phyloP scores from a whole-genome alignment of 1,284 basidiomycete genomes.

The Sphagnurus paluster region DNA sequence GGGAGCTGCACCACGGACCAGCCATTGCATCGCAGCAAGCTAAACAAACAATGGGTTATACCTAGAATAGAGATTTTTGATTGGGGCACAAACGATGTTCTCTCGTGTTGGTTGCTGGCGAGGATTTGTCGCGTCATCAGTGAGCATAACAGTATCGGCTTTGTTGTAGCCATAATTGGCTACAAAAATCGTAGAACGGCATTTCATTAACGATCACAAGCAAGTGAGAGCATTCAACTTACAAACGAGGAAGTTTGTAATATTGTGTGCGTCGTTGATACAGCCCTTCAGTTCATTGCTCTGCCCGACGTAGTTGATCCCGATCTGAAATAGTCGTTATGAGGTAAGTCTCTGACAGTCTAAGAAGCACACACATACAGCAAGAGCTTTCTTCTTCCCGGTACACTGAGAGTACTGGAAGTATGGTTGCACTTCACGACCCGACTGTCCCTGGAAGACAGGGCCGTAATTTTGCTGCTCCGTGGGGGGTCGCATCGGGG shows the following conservation, averaged over 20 bases:
- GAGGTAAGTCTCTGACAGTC: neutral
- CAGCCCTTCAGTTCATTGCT: constrained; percentile 72
- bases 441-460: constrained; percentile 50
- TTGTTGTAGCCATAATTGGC: constrained; percentile 69
- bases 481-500: constrained; percentile 57
- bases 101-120: constrained; percentile 69
- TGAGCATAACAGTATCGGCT: constrained; percentile 87
- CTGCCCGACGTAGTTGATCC: constrained; percentile 81
- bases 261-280: constrained; percentile 86
- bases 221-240: constrained; percentile 22
- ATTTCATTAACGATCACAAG: neutral
- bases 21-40: constrained; percentile 86
- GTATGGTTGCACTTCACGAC: constrained; percentile 53
- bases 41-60: constrained; percentile 25
- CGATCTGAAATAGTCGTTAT: constrained; percentile 49
- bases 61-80: neutral
- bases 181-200: constrained; percentile 24
- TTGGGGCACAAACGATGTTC: constrained; percentile 68
- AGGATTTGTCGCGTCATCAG: constrained; percentile 70
- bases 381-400: constrained; percentile 79
- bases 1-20: constrained; percentile 75
- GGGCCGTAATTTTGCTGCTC: constrained; percentile 71
- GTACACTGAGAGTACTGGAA: constrained; percentile 89
- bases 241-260: constrained; percentile 74
- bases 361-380: constrained; percentile 46